These are phyloP conservation scores for Aspergillus persii DNA, from an alignment of 2,329 filamentous ascomycete species.

Conservation along the genomic window DNA sequence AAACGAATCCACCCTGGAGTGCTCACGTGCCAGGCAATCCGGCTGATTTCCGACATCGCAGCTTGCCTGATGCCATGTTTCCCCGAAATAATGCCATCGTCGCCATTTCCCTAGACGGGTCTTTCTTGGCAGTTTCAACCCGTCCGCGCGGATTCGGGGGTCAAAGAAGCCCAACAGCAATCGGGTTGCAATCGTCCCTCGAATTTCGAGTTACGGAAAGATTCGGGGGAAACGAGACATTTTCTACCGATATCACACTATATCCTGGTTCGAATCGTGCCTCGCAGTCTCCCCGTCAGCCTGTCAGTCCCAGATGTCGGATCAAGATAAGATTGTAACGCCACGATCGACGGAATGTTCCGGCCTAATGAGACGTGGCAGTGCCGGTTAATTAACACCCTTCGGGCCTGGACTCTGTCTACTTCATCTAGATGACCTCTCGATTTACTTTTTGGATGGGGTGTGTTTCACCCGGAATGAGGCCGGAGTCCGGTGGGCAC, in stretches of 20 bases:
- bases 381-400: not conserved
- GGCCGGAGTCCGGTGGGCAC: conserved; percentile 2
- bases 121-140: not conserved
- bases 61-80: not conserved
- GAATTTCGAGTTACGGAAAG: not conserved
- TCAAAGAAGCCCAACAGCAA: not conserved
- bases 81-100: not conserved
- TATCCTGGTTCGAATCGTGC: not conserved
- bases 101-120: not conserved
- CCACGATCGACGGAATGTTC: not conserved
- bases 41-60: no score
- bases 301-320: not conserved
- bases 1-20: no score
- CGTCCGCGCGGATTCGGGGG: not conserved
- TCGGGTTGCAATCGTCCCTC: not conserved
- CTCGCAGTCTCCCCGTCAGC: no score
- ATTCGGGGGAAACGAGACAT: not conserved
- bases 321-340: not conserved
- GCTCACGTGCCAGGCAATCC: no score
- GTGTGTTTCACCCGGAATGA: not conserved
- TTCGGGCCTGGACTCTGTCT: not conserved
- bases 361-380: not conserved
- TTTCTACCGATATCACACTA: not conserved
- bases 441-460: not conserved
- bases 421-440: not conserved